A percentile compares a stretch with the other conserved stretches of the same genome.
Conservation (phyloP, 1,284 basidiomycete genomes). For the Sanghuangporus sanghuang region DNA sequence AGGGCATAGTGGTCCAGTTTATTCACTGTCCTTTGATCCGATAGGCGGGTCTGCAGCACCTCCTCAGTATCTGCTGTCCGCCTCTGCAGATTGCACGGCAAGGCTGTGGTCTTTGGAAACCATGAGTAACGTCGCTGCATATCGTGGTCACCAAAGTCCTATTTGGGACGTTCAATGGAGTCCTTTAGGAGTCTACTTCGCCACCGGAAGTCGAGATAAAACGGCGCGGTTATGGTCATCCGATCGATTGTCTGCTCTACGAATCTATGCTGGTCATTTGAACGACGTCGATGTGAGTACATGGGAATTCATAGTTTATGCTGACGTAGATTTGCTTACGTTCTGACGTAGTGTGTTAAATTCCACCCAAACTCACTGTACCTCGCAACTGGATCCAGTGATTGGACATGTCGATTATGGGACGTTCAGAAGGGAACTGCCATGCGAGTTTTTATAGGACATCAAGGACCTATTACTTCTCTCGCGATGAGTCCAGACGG, state of each 20-base stretch:
- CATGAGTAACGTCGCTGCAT: constrained; percentile 89
- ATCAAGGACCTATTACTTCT: constrained; percentile 86
- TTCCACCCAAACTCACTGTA: constrained; percentile 99
- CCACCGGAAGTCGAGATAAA: constrained; percentile 88
- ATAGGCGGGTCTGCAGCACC: constrained; percentile 80
- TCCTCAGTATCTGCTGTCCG: constrained; percentile 85
- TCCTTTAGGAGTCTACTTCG: constrained; percentile 97
- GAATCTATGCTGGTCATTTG: constrained; percentile 94
- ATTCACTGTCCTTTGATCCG: constrained; percentile 92
- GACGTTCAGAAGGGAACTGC: constrained; percentile 96
- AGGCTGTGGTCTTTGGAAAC: constrained; percentile 97
- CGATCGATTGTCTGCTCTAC: constrained; percentile 80
- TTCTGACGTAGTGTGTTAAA: constrained; percentile 67
- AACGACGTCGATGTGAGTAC: constrained; percentile 92
- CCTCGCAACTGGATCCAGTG: constrained; percentile 94
- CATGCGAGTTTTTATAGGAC: constrained; percentile 93
- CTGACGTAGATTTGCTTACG: not conserved
- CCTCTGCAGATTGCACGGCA: constrained; percentile 90
- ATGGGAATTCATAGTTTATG: not conserved
- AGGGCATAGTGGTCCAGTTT: constrained; percentile 96
- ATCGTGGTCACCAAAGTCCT: constrained; percentile 94
- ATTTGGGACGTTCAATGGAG: constrained; percentile 99
- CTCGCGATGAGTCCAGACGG: constrained; percentile 93
- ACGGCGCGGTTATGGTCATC: constrained; percentile 97
- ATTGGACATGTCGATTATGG: constrained; percentile 95